Evolutionary conservation across 257 asterid species (phyloP).

Genomic region (Solanum rostratum): DNA sequence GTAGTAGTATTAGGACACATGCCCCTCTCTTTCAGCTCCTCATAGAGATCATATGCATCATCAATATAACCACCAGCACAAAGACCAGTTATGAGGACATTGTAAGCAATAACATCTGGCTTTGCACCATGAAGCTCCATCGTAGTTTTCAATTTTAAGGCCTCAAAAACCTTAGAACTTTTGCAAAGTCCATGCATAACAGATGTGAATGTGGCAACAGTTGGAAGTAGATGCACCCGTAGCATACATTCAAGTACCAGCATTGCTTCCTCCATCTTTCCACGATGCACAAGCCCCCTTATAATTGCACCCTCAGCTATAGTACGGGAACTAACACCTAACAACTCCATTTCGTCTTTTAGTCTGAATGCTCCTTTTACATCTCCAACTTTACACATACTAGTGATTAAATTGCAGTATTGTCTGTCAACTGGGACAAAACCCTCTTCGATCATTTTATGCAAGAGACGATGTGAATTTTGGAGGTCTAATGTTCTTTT

Average conservation of each 20-base stretch:
- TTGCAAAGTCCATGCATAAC: slow-evolving; percentile 62
- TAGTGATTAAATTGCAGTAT: slow-evolving; percentile 47
- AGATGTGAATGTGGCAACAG: slow-evolving; percentile 66
- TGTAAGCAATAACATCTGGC: slow-evolving; percentile 68
- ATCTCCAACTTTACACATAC: slow-evolving; percentile 66
- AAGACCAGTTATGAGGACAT: slow-evolving; percentile 62
- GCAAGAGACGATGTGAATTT: slow-evolving; percentile 35
- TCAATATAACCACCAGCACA: slow-evolving; percentile 30
- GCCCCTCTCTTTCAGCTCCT: slow-evolving; percentile 67
- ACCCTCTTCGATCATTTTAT: slow-evolving; percentile 47
- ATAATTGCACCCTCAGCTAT: slow-evolving; percentile 64
- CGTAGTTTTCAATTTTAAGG: slow-evolving; percentile 31
- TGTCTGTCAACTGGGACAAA: slow-evolving; percentile 48
- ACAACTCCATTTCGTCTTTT: slow-evolving; percentile 45
- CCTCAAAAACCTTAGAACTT: slow-evolving; percentile 42
- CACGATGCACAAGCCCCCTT: slow-evolving; percentile 62
- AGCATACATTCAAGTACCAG: slow-evolving; percentile 52
- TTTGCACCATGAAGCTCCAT: slow-evolving; percentile 63
- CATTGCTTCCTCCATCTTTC: slow-evolving; percentile 64
- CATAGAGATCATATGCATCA: slow-evolving; percentile 44
- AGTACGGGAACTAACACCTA: slow-evolving; percentile 27
- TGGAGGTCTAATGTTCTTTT: slow-evolving; percentile 31
- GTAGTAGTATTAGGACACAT: slow-evolving; percentile 61
- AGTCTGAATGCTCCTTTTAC: slow-evolving; percentile 45
- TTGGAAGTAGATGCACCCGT: slow-evolving; percentile 38